Evolutionary conservation across 495 filamentous ascomycete genomes (phyloP).

Genomic region (Antarctomyces pellizariae): DNA sequence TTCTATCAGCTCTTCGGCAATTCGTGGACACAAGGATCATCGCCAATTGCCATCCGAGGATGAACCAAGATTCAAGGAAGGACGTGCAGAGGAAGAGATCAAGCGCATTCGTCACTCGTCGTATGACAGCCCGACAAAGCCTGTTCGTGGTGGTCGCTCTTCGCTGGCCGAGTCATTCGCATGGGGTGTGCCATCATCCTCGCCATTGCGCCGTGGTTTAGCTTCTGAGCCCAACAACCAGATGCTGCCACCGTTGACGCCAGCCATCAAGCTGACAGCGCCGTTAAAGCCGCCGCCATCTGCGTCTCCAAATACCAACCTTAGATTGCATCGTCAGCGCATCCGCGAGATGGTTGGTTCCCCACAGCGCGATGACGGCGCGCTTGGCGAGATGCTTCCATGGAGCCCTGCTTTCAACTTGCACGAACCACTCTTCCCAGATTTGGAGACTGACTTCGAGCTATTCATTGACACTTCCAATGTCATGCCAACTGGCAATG

Average conservation of each 20-base stretch:
- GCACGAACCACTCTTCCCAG: constrained; percentile 27
- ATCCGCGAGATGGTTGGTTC: constrained; percentile 79
- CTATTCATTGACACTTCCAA: constrained; percentile 42
- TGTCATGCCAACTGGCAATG: constrained; percentile 23
- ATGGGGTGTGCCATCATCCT: constrained; percentile 28
- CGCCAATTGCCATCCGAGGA: constrained; percentile 52
- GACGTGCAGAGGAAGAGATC: constrained; percentile 88
- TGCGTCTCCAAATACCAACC: constrained; percentile 80
- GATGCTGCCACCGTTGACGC: constrained; percentile 65
- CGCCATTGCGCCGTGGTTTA: constrained; percentile 36
- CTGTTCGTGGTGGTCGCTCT: constrained; percentile 21
- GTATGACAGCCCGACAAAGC: constrained; percentile 71
- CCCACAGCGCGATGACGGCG: constrained; percentile 47
- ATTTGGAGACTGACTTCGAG: constrained; percentile 35
- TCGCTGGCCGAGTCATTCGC: constrained; percentile 14
- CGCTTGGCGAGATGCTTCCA: constrained; percentile 37
- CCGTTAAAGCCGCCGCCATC: constrained; percentile 65
- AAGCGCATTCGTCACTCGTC: constrained; percentile 79
- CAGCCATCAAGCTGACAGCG: constrained; percentile 63
- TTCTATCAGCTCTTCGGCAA: constrained; percentile 83
- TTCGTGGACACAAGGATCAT: constrained; percentile 35
- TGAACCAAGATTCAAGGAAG: constrained; percentile 57
- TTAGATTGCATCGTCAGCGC: constrained; percentile 73
- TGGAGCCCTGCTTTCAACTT: constrained; percentile 66
- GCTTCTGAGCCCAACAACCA: constrained; percentile 20